Percentiles rank a stretch among this genome's conserved stretches.
phyloP scores from a whole-genome alignment of 305 asterid genomes.

The Ilex paraguariensis region DNA sequence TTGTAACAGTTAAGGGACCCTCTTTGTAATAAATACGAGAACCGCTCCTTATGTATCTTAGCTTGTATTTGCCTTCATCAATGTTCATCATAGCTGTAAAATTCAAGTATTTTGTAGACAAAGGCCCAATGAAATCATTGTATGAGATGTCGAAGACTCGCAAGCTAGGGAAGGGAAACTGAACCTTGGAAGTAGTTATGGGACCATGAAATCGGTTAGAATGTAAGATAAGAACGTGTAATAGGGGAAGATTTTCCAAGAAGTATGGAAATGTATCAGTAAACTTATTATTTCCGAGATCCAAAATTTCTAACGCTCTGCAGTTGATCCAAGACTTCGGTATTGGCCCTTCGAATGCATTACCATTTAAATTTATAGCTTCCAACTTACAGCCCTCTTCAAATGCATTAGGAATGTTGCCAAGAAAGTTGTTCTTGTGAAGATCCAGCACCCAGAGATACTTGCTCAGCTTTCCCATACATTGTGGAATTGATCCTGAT shows the following conservation, averaged over 20 bases:
- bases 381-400: background rate
- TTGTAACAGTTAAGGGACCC: background rate
- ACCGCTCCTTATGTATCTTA: background rate
- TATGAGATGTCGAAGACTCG: background rate
- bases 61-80: background rate
- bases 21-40: background rate
- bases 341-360: slow-evolving; percentile 8
- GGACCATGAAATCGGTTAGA: slow-evolving; percentile 7
- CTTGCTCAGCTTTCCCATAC: background rate
- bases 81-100: background rate
- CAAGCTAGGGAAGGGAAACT: background rate
- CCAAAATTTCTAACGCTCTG: slow-evolving; percentile 9
- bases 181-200: background rate
- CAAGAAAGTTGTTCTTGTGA: background rate
- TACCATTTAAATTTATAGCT: slow-evolving; percentile 8
- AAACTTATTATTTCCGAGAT: slow-evolving; percentile 9
- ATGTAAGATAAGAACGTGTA: background rate
- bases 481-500: background rate
- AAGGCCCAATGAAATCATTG: background rate
- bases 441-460: background rate
- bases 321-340: slow-evolving; percentile 7
- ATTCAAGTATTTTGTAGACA: background rate
- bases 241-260: slow-evolving; percentile 2
- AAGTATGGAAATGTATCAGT: slow-evolving; percentile 9
- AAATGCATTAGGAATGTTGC: background rate